Base-by-base conservation (phyloP, 1,139 yeast species). In the Candida sanyaensis region DNA sequence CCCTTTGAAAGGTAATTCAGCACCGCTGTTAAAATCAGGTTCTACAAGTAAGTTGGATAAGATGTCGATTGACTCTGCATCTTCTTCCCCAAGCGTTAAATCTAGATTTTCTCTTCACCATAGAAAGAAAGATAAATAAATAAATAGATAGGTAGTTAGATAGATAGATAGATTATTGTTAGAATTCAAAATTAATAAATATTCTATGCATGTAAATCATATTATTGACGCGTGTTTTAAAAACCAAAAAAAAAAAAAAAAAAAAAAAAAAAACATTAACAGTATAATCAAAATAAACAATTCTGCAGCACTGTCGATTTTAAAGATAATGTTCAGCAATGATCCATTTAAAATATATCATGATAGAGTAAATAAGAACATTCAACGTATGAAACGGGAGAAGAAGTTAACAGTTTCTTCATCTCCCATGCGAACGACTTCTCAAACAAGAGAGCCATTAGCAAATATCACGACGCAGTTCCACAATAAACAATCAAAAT, bases 341-440 rank as follows among this genome's bases (percentile, higher is more conserved):
- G 52, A 50, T 39, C 43, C 51, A 1, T 50, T 50, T 37, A 27
- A 45, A 37, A 31, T 37, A 37, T 47, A 43, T 40, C 42, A 50
- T 43, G 46, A 50, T 12, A 42, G 24, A 9, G 37, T 45, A 36
- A 34, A 36, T 29, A 28, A 28, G 11, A 50, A 48, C 28, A 38
- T 47, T 24, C 41, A 45, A 32, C 42, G 46, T 17, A 50, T 41
- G 47, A 46, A 46, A 40, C 29, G 30, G 6, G 43, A 42, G 29
- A 45, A 40, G 30, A 39, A 31, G 34, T 42, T 32, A 24, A 30
- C 36, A 10, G 37, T 41, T 32, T 41, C 31, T 11, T 41, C 37
- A 21, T 26, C 26, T 28, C 38, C 32, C 7, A 39, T 33, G 27
- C 28, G 13, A 41, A 13, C 38, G 11, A 5, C 21, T 23, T n/a